A percentile compares a stretch with the other conserved stretches of the same genome.
These are phyloP conservation scores for Cunninghamia lanceolata DNA, from an alignment of 75 land plant species.

Conservation along the genomic window DNA sequence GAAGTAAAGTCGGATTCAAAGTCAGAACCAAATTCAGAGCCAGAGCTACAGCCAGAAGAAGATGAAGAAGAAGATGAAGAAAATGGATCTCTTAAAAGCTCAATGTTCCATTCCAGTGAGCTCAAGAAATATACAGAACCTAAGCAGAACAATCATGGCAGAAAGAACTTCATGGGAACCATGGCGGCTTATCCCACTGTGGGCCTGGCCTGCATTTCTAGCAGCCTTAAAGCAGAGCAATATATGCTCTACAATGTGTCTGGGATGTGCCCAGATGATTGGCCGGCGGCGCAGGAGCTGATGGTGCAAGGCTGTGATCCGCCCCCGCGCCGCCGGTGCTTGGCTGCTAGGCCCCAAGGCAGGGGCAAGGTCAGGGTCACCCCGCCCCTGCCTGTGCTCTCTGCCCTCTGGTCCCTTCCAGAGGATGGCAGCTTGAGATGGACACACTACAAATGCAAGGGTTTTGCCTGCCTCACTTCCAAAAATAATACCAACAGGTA, in stretches of 20 bases:
- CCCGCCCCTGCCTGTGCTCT: constrained; percentile 29
- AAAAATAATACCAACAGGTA: constrained; percentile 7
- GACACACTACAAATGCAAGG: constrained; percentile 39
- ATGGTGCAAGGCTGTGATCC: constrained; percentile 63
- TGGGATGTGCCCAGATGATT: constrained; percentile 50
- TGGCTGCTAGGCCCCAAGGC: constrained; percentile 23
- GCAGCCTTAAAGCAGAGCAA: constrained; percentile 26
- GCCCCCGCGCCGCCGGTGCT: constrained; percentile 50
- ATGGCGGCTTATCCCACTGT: constrained; percentile 33
- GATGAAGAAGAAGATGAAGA: constrained; percentile 13
- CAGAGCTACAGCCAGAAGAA: background rate
- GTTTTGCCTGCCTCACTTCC: constrained; percentile 34
- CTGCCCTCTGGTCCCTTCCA: constrained; percentile 48
- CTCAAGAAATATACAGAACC: constrained; percentile 27
- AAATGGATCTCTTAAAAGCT: background rate
- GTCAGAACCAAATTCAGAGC: background rate
- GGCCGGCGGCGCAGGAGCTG: constrained; percentile 50
- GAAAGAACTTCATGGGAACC: constrained; percentile 43
- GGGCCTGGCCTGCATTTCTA: constrained; percentile 33
- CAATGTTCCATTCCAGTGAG: constrained; percentile 20
- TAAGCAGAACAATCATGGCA: constrained; percentile 26
- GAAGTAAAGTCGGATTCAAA: background rate
- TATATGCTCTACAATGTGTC: constrained; percentile 55
- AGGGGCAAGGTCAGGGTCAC: constrained; percentile 5
- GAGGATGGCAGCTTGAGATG: constrained; percentile 32